Base-by-base conservation (phyloP, 2,329 filamentous ascomycete species). In the Venturia nashicola region DNA sequence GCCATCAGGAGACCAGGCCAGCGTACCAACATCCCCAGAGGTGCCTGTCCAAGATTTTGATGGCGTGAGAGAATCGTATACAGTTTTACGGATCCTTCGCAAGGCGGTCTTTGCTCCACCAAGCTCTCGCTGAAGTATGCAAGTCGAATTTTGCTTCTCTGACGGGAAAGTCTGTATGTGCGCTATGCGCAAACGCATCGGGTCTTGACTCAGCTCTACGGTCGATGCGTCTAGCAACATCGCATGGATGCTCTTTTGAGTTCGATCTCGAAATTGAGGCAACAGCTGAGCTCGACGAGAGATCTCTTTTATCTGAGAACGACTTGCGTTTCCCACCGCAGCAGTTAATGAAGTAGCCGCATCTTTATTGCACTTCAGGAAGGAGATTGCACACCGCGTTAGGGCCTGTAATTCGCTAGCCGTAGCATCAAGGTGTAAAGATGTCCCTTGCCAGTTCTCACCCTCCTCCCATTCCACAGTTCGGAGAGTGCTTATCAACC, bases 1-100 rank as follows among this genome's bases (percentile, higher is more conserved):
- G 2, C 82, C 80, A 69, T 83, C 76, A 2, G 78, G 76, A 2
- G 80, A 78, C 84, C 84, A 87, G 16, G 82, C 78, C 3, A 85
- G 71, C 11, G 77, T 76, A 42, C 81, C 76, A 1, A 86, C 78
- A 69, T 86, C 84, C 32, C 81, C 80, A 0, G 83, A 86, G 0
- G 82, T 82, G 1, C 83, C 82, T 66, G 79, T 82, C 76, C 81
- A 86, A 16, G 76, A 74, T 62, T 74, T 76, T 34, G 73, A 76
- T 2, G 74, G 74, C 5, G 74, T 76, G 18, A 85, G 68, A 1
- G 76, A 73, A 32, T 77, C 71, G 40, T 69, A 69, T 32, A 72
- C 36, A 1, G 16, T 40, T 20, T 43, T 20, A n/a, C 48, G 48
- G 14, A 63, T 32, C 23, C n/a, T 46, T 46, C 32, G 32, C 4